Percentiles rank a stretch among this genome's conserved stretches.
Conservation (phyloP, 1,139 yeast genomes). For the Wickerhamomyces sp. region DNA sequence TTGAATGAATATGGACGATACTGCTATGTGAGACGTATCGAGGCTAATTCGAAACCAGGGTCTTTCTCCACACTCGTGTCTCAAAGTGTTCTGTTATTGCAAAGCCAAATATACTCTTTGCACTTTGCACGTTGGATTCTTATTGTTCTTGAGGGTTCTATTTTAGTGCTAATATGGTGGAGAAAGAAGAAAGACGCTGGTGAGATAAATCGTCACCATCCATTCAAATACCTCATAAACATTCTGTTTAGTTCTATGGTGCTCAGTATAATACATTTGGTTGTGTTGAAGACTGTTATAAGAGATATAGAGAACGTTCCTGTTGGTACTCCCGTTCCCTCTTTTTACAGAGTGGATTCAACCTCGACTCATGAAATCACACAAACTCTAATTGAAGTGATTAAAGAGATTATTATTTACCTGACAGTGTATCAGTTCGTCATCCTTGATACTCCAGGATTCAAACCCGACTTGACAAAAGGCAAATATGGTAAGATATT, state of each 20-base stretch:
- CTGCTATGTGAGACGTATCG: neutral
- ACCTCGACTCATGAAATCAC: neutral
- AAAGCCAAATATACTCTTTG: neutral
- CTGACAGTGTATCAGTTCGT: neutral
- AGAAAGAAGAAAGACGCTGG: neutral
- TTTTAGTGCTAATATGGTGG: neutral
- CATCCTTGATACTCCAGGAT: neutral
- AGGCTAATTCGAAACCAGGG: neutral
- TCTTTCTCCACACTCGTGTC: neutral
- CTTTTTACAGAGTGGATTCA: too few relatives aligned
- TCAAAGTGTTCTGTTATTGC: neutral
- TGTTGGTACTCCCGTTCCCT: neutral
- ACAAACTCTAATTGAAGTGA: neutral
- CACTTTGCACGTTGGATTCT: neutral
- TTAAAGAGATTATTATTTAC: neutral
- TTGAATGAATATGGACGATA: neutral
- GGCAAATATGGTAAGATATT: neutral
- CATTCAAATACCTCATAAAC: neutral
- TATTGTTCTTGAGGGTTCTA: neutral
- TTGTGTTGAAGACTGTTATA: neutral
- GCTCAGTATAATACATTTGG: neutral
- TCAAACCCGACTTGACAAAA: neutral
- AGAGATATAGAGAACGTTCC: neutral
- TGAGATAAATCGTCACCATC: neutral
- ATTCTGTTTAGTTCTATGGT: neutral